Percentiles rank a stretch among this genome's conserved stretches.
Evolutionary conservation across 202 grass and related monocot genomes (phyloP).

Genomic region (Digitaria exilis): DNA sequence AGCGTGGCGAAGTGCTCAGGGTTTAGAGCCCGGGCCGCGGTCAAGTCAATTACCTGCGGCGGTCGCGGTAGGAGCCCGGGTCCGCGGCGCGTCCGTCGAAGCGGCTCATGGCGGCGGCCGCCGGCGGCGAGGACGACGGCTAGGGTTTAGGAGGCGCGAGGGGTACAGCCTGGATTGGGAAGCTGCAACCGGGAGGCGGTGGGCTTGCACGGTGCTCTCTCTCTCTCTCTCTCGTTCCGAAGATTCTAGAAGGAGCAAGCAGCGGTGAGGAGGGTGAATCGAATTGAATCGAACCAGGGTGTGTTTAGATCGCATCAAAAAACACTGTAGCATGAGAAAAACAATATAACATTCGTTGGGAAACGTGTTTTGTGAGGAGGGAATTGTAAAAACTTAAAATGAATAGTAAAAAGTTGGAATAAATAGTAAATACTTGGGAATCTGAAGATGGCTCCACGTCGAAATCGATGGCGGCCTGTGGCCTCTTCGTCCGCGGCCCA

Average conservation of each 20-base stretch:
- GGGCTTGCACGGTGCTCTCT: neutral
- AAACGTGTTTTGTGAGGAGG: too few species aligned
- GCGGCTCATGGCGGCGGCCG: slow-evolving; percentile 72
- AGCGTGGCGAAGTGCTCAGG: neutral
- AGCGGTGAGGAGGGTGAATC: neutral
- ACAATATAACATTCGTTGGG: too few species aligned
- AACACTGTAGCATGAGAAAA: too few species aligned
- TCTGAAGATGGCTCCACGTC: too few species aligned
- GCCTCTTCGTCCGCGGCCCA: neutral
- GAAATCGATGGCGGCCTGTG: slow-evolving; percentile 6
- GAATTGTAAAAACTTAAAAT: too few species aligned
- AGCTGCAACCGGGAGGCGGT: neutral
- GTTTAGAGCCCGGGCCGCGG: slow-evolving; percentile 19
- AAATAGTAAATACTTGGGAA: too few species aligned
- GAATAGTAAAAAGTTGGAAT: too few species aligned
- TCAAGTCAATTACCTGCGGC: slow-evolving; percentile 55
- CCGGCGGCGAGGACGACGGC: slow-evolving; percentile 8
- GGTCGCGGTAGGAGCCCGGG: slow-evolving; percentile 81
- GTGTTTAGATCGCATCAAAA: too few species aligned
- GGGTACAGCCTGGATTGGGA: neutral
- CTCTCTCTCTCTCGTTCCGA: neutral
- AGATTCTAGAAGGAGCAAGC: slow-evolving; percentile 34
- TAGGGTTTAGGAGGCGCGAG: slow-evolving; percentile 39
- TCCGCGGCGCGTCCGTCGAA: slow-evolving; percentile 83
- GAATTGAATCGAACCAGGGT: neutral